Conservation (phyloP, 345 rosid species). For the Eucalyptus brandiana region DNA sequence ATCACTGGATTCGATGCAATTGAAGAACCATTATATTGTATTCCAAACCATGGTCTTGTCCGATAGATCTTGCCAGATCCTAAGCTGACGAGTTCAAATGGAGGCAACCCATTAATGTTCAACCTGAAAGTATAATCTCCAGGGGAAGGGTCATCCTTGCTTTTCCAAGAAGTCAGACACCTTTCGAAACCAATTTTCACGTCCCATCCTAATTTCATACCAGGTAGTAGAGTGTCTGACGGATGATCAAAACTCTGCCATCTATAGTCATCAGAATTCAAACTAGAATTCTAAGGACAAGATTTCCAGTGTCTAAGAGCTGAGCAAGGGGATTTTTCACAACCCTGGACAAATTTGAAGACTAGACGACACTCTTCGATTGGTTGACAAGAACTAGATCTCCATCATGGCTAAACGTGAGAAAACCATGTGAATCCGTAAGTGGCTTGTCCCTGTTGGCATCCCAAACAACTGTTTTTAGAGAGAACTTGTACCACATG, state of each 20-base stretch:
- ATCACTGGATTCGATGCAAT: neutral
- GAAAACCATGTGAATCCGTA: no score
- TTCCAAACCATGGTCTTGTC: neutral
- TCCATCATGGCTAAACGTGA: no score
- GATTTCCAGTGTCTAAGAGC: no score
- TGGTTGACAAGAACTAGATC: no score
- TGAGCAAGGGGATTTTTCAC: no score
- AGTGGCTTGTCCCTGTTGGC: no score
- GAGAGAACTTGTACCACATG: no score
- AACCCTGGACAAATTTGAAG: no score
- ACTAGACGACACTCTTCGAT: no score
- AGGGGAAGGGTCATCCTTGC: conserved; percentile 11
- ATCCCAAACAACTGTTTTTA: no score
- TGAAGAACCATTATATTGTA: no score
- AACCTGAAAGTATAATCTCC: neutral
- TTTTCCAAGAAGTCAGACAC: conserved; percentile 18
- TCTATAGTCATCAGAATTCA: neutral
- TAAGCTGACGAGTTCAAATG: neutral
- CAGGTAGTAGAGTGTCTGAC: conserved; percentile 16
- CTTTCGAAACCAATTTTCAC: neutral
- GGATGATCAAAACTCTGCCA: conserved; percentile 51
- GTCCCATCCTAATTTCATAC: conserved; percentile 32
- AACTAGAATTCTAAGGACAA: neutral
- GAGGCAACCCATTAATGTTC: neutral
- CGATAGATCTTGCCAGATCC: neutral